A percentile compares a stretch with the other conserved stretches of the same genome.
These are phyloP conservation scores for Hanseniaspora sp. DNA, from an alignment of 1,139 yeast species.

Conservation along the genomic window DNA sequence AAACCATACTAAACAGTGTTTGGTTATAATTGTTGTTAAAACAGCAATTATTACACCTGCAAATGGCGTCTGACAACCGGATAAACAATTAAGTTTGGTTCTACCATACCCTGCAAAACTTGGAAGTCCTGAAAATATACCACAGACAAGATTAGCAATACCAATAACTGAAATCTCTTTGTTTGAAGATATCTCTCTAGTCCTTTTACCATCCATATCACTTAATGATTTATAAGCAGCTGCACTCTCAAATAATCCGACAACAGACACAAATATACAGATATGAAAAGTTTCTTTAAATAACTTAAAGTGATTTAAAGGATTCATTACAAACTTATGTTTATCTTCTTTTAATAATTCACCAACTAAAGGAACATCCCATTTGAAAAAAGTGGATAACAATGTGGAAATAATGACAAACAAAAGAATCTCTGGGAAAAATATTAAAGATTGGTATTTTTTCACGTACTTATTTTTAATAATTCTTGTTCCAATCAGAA, in stretches of 20 bases:
- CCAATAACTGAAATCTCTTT: constrained; percentile 79
- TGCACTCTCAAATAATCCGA: constrained; percentile 89
- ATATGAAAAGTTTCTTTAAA: constrained; percentile 37
- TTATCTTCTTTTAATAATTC: constrained; percentile 12
- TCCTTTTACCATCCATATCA: constrained; percentile 15
- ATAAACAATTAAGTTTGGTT: constrained; percentile 73
- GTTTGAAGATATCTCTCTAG: constrained; percentile 57
- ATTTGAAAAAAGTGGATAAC: constrained; percentile 43
- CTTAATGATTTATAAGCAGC: constrained; percentile 70
- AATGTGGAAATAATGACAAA: constrained; percentile 57
- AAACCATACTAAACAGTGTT: constrained; percentile 50
- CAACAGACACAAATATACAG: constrained; percentile 66
- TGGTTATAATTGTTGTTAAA: constrained; percentile 55
- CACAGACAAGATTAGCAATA: constrained; percentile 53
- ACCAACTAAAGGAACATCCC: constrained; percentile 39
- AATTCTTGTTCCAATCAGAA: constrained; percentile 35
- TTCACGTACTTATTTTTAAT: constrained; percentile 35
- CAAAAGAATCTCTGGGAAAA: constrained; percentile 71
- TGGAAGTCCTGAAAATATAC: constrained; percentile 67
- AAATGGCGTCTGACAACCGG: constrained; percentile 76
- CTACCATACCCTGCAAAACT: constrained; percentile 96
- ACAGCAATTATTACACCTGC: constrained; percentile 74
- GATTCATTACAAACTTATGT: constrained; percentile 9
- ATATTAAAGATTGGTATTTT: constrained; percentile 31
- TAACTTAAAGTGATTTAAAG: constrained; percentile 3